Conservation (phyloP, 371 early-diverging fungal genomes). For the Syncephalastrum racemosum region DNA sequence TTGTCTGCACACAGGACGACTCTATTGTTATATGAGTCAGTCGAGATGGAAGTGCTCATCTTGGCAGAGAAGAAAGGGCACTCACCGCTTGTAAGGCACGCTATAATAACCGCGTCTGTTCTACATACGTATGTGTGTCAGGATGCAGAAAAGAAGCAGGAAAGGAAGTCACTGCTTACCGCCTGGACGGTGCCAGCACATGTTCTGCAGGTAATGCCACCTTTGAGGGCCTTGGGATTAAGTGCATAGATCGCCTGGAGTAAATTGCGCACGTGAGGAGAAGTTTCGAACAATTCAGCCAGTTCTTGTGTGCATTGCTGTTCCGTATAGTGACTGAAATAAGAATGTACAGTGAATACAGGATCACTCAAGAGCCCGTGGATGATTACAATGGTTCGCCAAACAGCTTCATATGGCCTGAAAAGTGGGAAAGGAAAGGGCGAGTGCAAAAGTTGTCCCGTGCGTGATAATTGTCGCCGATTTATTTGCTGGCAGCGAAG, state of each 20-base stretch:
- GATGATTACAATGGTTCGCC: too few relatives aligned
- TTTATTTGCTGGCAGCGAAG: too few relatives aligned
- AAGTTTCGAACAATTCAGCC: slow-evolving; percentile 28
- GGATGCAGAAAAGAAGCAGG: not conserved
- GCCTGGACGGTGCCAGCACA: slow-evolving; percentile 40
- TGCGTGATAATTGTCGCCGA: too few relatives aligned
- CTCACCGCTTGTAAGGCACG: slow-evolving; percentile 35
- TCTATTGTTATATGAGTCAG: slow-evolving; percentile 13
- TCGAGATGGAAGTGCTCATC: not conserved
- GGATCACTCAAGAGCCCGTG: not conserved
- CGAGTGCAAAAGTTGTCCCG: too few relatives aligned
- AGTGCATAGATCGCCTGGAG: slow-evolving; percentile 37
- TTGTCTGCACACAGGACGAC: slow-evolving; percentile 48
- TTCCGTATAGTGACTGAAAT: slow-evolving; percentile 22
- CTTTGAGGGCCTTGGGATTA: slow-evolving; percentile 28
- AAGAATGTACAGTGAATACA: not conserved
- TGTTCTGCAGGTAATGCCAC: slow-evolving; percentile 44
- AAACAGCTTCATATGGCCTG: too few relatives aligned
- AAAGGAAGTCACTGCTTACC: slow-evolving; percentile 15
- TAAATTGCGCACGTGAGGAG: slow-evolving; percentile 28
- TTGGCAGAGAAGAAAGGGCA: not conserved
- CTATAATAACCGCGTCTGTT: slow-evolving; percentile 45
- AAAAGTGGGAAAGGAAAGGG: too few relatives aligned
- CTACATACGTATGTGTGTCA: slow-evolving; percentile 13
- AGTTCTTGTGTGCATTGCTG: slow-evolving; percentile 38